A percentile compares a stretch with the other conserved stretches of the same genome.
phyloP scores from a whole-genome alignment of 2,329 filamentous ascomycete species.

The Phaeophleospora eucalypticola region DNA sequence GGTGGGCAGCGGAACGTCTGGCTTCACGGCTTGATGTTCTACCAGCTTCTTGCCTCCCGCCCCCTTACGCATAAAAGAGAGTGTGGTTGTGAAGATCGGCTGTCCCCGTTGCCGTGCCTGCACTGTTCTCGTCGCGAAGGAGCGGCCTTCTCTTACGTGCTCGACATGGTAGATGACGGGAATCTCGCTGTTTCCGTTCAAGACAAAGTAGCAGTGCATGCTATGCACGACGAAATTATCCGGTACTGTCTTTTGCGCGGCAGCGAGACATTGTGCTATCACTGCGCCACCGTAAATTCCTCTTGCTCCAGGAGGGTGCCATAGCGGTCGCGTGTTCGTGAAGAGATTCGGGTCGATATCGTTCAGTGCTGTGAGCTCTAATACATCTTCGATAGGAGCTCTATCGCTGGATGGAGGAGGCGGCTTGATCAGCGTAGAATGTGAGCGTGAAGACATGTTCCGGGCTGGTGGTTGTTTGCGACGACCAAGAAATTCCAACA shows the following conservation, averaged over 20 bases:
- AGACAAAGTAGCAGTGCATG: conserved; percentile 98
- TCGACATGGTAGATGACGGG: conserved; percentile 95
- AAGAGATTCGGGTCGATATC: conserved; percentile 82
- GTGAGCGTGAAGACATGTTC: not conserved
- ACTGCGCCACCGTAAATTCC: conserved; percentile 93
- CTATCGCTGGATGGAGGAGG: conserved; percentile 68
- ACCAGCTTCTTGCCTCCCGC: conserved; percentile 56
- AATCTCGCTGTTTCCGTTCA: conserved; percentile 78
- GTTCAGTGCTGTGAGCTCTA: conserved; percentile 76
- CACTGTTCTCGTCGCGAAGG: conserved; percentile 90
- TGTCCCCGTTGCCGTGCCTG: conserved; percentile 84
- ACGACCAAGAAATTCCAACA: no score
- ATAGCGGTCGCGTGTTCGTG: conserved; percentile 86
- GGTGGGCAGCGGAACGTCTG: conserved; percentile 41
- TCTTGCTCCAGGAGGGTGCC: conserved; percentile 86
- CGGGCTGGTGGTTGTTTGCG: not conserved
- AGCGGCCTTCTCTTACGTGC: conserved; percentile 82
- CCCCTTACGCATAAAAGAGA: conserved; percentile 74
- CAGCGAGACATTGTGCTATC: conserved; percentile 85
- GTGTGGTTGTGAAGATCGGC: conserved; percentile 92
- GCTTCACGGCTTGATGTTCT: conserved; percentile 60
- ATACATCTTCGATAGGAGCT: conserved; percentile 80
- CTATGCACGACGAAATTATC: conserved; percentile 79
- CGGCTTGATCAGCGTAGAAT: conserved; percentile 60
- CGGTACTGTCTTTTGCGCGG: conserved; percentile 83